Base-by-base conservation (phyloP, 2,329 filamentous ascomycete genomes). In the Aspergillus unguis region DNA sequence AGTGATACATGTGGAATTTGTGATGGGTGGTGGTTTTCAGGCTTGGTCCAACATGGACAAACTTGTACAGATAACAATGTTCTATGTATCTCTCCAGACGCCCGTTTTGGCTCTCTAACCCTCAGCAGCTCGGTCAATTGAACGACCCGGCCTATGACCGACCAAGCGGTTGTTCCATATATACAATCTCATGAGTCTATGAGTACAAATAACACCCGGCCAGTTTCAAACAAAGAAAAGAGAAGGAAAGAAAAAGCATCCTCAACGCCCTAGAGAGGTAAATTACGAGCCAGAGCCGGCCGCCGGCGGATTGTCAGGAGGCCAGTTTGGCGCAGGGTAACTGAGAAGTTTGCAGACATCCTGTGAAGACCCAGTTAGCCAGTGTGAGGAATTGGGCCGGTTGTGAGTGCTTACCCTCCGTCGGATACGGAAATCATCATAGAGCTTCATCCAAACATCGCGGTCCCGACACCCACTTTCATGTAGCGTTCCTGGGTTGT, bases 401-500 rank as follows among this genome's bases (percentile, higher is more conserved):
- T 33, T 7, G 11, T 23, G 8, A 25, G 36, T 25, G 17, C 60
- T 48, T 41, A 68, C 66, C 60, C 67, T 70, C 56, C 70, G 57
- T 44, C 59, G 62, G 27, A 61, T 55, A 5, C 70, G 66, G 47
- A 70, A 72, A 49, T 71, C 66, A 52, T 72, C 65, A 53, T 72
- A 72, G 3, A 72, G 48, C 29, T 64, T 55, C 57, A 67, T 69
- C 70, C 70, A 72, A 9, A 72, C 58, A 44, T 70, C 66, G 6
- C 70, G 63, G 51, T 72, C 64, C 5, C 67, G 66, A 53, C 70
- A 72, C 2, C 69, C 69, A 48, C 66, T 71, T 53, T 72, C 69
- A 41, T 68, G 50, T 3, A 63, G 43, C 6, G 68, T 70, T 3
- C 70, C 70, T 3, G 70, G 69, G 6, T 68, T 63, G 31, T 63